Evolutionary conservation across 2,329 filamentous ascomycete species (phyloP), one percentile per base, ranked within the genome.

Genomic region (Neopestalotiopsis sp.): DNA sequence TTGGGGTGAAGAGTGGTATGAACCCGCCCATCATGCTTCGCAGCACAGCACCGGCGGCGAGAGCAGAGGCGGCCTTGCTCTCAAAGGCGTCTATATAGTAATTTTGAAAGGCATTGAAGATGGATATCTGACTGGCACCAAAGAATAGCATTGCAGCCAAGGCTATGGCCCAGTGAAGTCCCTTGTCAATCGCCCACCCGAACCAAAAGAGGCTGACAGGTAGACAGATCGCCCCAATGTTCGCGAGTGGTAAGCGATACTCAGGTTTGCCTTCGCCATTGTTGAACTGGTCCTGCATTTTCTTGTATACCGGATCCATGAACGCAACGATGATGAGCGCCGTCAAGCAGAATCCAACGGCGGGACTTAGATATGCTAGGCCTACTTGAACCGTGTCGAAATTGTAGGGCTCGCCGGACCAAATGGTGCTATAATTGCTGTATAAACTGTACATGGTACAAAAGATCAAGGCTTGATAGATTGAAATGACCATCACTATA

Each of bases 241-340:
- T 59, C 4, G 57, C 17, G 4, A 59, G n/a, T 4, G 57, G 57
- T 24, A 59, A 30, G 28, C 57, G 57, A 28, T 59, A 59, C n/a
- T 59, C 57, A 1, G 57, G 57, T 20, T 59, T 59, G 3, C 57
- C 57, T 9, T 59, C 57, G 24, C 17, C 24, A 4, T 20, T 13
- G 4, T 59, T 59, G 12, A 24, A 59, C 4, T 9, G 20, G 28
- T 59, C 17, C 24, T 59, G 57, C 57, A 59, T 59, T 13, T 59
- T 59, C 24, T 59, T 59, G 24, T 59, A 59, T 7, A 59, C 28
- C n/a, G 57, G 57, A 28, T 59, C 57, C 57, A 59, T 59, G n/a
- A 59, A 30, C 7, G 57, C 13, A 24, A 59, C 57, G 28, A 59
- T 20, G 5, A 59, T 59, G 24, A 59, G 28, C 5, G 57, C 17